A percentile compares a stretch with the other conserved stretches of the same genome.
These are phyloP conservation scores for Asterella californica DNA, from an alignment of 225 moss, liverwort and hornwort species.

Conservation along the genomic window DNA sequence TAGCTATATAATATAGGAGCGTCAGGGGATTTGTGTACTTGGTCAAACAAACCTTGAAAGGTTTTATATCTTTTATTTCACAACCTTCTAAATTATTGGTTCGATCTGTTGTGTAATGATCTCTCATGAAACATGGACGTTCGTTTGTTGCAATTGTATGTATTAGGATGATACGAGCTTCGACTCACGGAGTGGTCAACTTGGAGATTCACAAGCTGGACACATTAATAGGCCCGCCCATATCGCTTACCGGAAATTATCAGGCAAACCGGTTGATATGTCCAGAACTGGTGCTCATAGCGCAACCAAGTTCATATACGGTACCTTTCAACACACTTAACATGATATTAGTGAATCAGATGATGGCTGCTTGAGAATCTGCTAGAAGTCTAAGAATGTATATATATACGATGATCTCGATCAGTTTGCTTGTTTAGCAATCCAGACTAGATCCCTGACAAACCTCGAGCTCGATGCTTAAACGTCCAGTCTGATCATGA, in stretches of 20 bases:
- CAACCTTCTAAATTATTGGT: not conserved
- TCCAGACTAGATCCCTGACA: not conserved
- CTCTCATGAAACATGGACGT: not conserved
- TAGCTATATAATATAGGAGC: too few relatives aligned
- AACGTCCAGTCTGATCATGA: not conserved
- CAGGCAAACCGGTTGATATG: conserved; percentile 4
- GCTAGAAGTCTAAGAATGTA: not conserved
- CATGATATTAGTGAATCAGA: too few relatives aligned
- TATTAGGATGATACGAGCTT: not conserved
- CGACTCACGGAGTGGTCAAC: not conserved
- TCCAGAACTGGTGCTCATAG: conserved; percentile 3
- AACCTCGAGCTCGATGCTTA: not conserved
- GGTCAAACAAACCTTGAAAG: too few relatives aligned
- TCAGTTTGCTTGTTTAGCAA: not conserved
- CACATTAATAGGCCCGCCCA: not conserved
- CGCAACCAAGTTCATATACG: conserved; percentile 10
- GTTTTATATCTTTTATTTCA: too few relatives aligned
- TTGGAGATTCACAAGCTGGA: not conserved
- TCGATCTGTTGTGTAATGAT: not conserved
- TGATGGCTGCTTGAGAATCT: not conserved
- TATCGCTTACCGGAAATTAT: not conserved
- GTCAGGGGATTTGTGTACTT: too few relatives aligned
- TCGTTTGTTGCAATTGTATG: not conserved
- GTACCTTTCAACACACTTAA: not conserved
- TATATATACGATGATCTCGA: not conserved